These are phyloP conservation scores for Rhodotorula glutinis DNA, from an alignment of 1,284 basidiomycete genomes.

Conservation along the genomic window DNA sequence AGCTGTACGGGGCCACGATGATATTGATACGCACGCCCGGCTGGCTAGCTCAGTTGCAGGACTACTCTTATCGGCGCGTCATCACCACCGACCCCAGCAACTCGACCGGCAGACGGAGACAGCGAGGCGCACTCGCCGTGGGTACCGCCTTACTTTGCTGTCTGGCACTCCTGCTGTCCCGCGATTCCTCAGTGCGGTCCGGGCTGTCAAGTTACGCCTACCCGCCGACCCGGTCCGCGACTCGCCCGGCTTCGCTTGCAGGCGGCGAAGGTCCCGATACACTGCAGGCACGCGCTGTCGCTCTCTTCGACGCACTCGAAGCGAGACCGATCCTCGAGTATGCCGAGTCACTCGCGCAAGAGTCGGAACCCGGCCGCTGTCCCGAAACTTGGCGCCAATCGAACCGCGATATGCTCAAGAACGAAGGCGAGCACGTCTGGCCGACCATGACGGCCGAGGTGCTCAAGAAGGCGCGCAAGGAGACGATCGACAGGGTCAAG, in stretches of 20 bases:
- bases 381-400: conserved; percentile 43
- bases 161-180: no score
- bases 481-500: conserved; percentile 47
- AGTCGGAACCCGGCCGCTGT: neutral
- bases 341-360: neutral
- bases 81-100: neutral
- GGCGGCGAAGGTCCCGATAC: neutral
- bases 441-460: conserved; percentile 42
- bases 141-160: no score
- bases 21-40: neutral
- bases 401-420: conserved; percentile 50
- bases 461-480: conserved; percentile 45
- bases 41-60: neutral
- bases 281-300: neutral
- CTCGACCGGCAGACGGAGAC: neutral
- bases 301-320: neutral
- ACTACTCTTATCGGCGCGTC: neutral
- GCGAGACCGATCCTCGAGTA: neutral
- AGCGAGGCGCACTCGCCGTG: no score
- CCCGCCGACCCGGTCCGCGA: neutral
- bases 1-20: neutral
- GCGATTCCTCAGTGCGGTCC: no score
- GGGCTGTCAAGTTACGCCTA: neutral
- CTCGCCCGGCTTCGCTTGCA: neutral
- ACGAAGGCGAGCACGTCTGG: conserved; percentile 48